Evolutionary conservation across 345 rosid species (phyloP).

Genomic region (Iberis pinnata): DNA sequence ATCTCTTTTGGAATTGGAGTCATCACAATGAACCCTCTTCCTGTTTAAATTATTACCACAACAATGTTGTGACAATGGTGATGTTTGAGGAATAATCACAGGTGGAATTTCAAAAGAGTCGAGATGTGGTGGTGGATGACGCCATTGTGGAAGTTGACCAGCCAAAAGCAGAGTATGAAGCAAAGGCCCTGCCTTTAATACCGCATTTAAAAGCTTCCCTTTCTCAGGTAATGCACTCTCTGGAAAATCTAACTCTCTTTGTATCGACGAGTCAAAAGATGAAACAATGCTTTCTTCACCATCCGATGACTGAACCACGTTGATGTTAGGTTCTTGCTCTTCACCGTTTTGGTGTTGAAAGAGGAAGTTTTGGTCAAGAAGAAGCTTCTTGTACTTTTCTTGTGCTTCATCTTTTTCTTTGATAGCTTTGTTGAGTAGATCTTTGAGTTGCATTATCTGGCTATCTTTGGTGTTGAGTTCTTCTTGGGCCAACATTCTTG

Average conservation of each 20-base stretch:
- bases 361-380: constrained; percentile 44
- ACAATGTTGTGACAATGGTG: constrained; percentile 30
- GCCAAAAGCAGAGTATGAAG: constrained; percentile 87
- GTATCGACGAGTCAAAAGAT: constrained; percentile 42
- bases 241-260: constrained; percentile 19
- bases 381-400: constrained; percentile 52
- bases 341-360: constrained; percentile 59
- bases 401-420: constrained; percentile 70
- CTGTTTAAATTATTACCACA: constrained; percentile 45
- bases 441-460: constrained; percentile 50
- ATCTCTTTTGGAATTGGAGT: constrained; percentile 38
- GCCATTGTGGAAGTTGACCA: constrained; percentile 96
- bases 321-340: constrained; percentile 37
- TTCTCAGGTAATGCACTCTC: constrained; percentile 47
- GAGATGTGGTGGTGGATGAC: constrained; percentile 90
- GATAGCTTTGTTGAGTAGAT: constrained; percentile 41
- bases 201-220: constrained; percentile 96
- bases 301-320: constrained; percentile 77
- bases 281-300: constrained; percentile 95
- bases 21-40: constrained; percentile 58
- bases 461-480: constrained; percentile 69
- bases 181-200: constrained; percentile 86
- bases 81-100: constrained; percentile 55
- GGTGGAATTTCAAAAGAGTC: constrained; percentile 91
- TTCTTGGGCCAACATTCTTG: constrained; percentile 55